Conservation (phyloP, 192 early-diverging fungal species). For the Entomortierella parvispora region DNA sequence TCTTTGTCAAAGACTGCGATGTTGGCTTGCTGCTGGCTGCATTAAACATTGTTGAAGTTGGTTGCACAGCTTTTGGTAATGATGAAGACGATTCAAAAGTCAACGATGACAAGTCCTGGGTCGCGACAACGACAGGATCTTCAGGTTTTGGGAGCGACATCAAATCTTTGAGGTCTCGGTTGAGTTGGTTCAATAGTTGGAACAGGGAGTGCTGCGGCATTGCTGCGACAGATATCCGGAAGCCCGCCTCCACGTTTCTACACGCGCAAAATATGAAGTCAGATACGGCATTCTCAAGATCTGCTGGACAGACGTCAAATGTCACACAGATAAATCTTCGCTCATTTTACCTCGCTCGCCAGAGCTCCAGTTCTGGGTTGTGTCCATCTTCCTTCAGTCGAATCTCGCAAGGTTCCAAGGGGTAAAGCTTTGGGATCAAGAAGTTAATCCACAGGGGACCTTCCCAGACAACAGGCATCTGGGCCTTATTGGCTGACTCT, state of each 20-base stretch:
- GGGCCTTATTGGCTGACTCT: constrained; percentile 11
- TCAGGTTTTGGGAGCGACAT: constrained; percentile 15
- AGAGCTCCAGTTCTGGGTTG: constrained; percentile 44
- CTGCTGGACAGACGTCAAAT: background rate
- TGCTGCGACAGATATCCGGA: constrained; percentile 25
- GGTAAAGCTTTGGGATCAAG: constrained; percentile 48
- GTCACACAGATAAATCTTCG: background rate
- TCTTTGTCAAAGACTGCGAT: background rate
- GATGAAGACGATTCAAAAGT: background rate
- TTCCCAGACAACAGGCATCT: constrained; percentile 31
- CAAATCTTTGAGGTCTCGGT: constrained; percentile 42
- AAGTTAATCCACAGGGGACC: constrained; percentile 48
- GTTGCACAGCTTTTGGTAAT: background rate
- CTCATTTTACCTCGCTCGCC: constrained; percentile 32
- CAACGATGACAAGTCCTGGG: too few species aligned
- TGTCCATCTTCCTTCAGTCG: constrained; percentile 30
- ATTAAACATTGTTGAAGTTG: background rate
- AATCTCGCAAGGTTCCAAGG: constrained; percentile 55
- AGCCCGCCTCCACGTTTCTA: constrained; percentile 49
- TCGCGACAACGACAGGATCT: background rate
- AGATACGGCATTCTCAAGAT: background rate
- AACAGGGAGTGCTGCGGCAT: constrained; percentile 38
- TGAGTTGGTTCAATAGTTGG: constrained; percentile 45
- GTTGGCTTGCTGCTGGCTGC: background rate
- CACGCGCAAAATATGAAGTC: background rate